Evolutionary conservation across 2,329 filamentous ascomycete species (phyloP).

Genomic region (Venturia nashicola): DNA sequence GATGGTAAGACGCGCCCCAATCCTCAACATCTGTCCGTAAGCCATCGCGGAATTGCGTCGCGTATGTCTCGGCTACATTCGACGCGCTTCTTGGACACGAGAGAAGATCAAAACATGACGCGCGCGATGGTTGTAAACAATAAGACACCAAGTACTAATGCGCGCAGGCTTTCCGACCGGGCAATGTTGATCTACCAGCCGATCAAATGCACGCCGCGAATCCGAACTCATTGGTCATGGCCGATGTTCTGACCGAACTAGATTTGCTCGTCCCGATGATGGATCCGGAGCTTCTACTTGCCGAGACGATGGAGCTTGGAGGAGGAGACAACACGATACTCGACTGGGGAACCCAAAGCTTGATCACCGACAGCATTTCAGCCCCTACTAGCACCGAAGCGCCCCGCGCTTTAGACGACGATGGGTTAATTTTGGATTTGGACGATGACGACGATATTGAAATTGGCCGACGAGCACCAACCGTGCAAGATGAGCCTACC

Average conservation of each 20-base stretch:
- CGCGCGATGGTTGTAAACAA: neutral
- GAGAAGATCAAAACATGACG: neutral
- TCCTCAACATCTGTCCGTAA: neutral
- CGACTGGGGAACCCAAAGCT: slow-evolving; percentile 60
- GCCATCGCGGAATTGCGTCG: neutral
- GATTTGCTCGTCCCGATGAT: slow-evolving; percentile 70
- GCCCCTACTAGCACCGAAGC: slow-evolving; percentile 36
- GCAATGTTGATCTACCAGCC: slow-evolving; percentile 88
- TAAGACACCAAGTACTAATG: slow-evolving; percentile 14
- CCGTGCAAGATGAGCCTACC: slow-evolving; percentile 18
- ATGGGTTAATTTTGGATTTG: slow-evolving; percentile 32
- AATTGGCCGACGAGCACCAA: slow-evolving; percentile 75
- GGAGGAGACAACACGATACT: slow-evolving; percentile 13
- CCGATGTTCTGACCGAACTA: slow-evolving; percentile 85
- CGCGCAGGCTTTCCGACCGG: slow-evolving; percentile 76
- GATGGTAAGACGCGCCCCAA: slow-evolving; percentile 50
- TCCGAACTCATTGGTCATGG: slow-evolving; percentile 75
- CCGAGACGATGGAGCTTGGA: slow-evolving; percentile 44
- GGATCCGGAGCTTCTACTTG: slow-evolving; percentile 73
- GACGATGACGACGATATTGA: slow-evolving; percentile 58
- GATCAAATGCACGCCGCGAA: slow-evolving; percentile 65
- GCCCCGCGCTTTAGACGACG: slow-evolving; percentile 10
- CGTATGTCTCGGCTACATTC: neutral
- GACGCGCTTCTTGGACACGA: neutral
- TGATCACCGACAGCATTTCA: slow-evolving; percentile 57